Evolutionary conservation across 495 filamentous ascomycete genomes (phyloP), one percentile per base, ranked within the genome.

Genomic region (Neurospora intermedia): DNA sequence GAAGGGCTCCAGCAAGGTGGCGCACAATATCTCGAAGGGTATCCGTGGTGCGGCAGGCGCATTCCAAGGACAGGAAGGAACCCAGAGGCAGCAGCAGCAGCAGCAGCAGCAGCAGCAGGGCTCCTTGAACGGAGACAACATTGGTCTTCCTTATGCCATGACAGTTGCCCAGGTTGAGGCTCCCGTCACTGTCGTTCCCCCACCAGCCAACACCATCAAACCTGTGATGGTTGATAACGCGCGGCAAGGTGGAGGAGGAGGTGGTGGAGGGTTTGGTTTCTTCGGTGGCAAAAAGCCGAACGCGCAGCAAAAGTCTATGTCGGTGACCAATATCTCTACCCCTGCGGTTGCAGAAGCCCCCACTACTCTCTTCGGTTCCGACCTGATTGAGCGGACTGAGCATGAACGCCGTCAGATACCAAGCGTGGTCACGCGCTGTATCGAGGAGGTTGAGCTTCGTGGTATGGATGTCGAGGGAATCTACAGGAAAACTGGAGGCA

Each of bases 401-500:
- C 93, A 89, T 78, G 96, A 99, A 81, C 92, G 92, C 74, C 90
- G 92, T 54, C 89, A 93, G 72, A 96, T 99, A 73, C 96, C 96
- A 31, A 89, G 89, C 78, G 91, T 99, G 69, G 91, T 99, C 46
- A 93, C 90, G 71, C 92, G 94, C 69, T 99, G 96, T 83, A 97
- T 99, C 77, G 93, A 97, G 79, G 96, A 99, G 83, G 96, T 99
- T 71, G 96, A 98, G 82, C 82, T 96, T 31, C 91, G 96, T 81
- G 96, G 96, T 59, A 98, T 99, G 94, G 94, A 98, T 78, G 88
- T 96, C 79, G 95, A 98, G 83, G 96, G 96, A 70, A 97, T 99
- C 75, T 99, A 99, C 84, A 90, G 96, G 74, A 99, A 99, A 85
- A 95, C 93, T 42, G 96, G 96, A 69, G 95, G 94, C 76, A 91